These are phyloP conservation scores for Aspergillus steynii DNA, from an alignment of 495 filamentous ascomycete species.

Conservation along the genomic window DNA sequence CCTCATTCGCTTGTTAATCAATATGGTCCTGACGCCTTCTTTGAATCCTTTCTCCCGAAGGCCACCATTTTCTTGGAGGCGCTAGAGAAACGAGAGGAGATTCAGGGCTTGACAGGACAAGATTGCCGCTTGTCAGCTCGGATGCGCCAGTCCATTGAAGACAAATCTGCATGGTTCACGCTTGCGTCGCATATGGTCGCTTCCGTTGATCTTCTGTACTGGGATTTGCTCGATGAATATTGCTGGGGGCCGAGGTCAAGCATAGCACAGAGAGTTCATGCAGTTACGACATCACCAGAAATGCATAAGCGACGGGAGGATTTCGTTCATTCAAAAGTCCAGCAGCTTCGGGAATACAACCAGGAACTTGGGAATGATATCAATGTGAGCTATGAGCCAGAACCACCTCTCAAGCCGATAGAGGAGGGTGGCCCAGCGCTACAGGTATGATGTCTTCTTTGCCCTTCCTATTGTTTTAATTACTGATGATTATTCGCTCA, in stretches of 20 bases:
- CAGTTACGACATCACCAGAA: not conserved
- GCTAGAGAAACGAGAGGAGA: not conserved
- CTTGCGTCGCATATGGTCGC: not conserved
- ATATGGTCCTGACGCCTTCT: not conserved
- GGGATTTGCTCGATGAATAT: conserved; percentile 9
- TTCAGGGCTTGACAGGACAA: not conserved
- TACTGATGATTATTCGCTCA: too few relatives aligned
- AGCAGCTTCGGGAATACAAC: too few relatives aligned
- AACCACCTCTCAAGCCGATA: too few relatives aligned
- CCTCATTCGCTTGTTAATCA: conserved; percentile 1
- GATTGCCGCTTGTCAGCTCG: conserved; percentile 1
- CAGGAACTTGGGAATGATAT: too few relatives aligned
- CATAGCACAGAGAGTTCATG: conserved; percentile 1
- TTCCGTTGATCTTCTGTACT: conserved; percentile 8
- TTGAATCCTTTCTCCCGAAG: not conserved
- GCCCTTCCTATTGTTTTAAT: too few relatives aligned
- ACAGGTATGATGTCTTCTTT: too few relatives aligned
- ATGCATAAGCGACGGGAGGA: not conserved
- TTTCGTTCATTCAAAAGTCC: too few relatives aligned
- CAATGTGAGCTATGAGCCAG: too few relatives aligned
- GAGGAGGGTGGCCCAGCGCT: too few relatives aligned
- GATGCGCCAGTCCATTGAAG: conserved; percentile 9
- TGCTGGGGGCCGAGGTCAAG: conserved; percentile 6
- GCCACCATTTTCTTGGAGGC: conserved; percentile 2
- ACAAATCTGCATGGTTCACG: conserved; percentile 11